These are phyloP conservation scores for Epichloe festucae DNA, from an alignment of 2,329 filamentous ascomycete genomes.

Conservation along the genomic window DNA sequence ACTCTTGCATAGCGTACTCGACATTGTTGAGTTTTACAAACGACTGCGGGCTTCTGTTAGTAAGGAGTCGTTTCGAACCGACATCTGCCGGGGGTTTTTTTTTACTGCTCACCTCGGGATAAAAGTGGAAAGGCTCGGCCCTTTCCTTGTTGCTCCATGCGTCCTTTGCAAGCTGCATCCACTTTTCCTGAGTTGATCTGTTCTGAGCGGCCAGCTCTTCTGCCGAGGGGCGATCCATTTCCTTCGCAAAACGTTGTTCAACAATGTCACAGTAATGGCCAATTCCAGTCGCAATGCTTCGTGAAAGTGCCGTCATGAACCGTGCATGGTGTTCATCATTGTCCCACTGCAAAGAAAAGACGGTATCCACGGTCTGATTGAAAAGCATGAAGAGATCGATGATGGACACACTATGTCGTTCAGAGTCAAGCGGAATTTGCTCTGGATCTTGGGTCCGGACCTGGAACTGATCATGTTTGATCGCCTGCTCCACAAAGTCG, in stretches of 20 bases:
- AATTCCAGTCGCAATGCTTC: conserved; percentile 70
- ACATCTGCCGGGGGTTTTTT: not conserved
- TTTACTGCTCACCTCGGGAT: conserved; percentile 55
- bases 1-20: conserved; percentile 82
- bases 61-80: not conserved
- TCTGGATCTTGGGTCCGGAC: conserved; percentile 54
- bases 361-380: conserved; percentile 79
- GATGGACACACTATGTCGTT: conserved; percentile 84
- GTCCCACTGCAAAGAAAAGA: conserved; percentile 79
- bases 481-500: conserved; percentile 76
- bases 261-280: conserved; percentile 84
- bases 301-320: conserved; percentile 90
- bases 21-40: conserved; percentile 98
- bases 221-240: conserved; percentile 86
- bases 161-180: conserved; percentile 86
- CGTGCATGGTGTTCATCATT: conserved; percentile 88
- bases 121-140: conserved; percentile 94
- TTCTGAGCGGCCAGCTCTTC: conserved; percentile 69
- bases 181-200: conserved; percentile 80
- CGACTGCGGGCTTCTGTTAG: conserved; percentile 45
- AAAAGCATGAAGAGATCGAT: conserved; percentile 91
- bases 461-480: conserved; percentile 79
- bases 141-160: conserved; percentile 87
- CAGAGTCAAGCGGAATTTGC: conserved; percentile 57
- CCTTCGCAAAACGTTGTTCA: conserved; percentile 70